Evolutionary conservation across 176 grass and related monocot genomes (phyloP), one percentile per base, ranked within the genome.

Genomic region (Eremochloa ophiuroides): DNA sequence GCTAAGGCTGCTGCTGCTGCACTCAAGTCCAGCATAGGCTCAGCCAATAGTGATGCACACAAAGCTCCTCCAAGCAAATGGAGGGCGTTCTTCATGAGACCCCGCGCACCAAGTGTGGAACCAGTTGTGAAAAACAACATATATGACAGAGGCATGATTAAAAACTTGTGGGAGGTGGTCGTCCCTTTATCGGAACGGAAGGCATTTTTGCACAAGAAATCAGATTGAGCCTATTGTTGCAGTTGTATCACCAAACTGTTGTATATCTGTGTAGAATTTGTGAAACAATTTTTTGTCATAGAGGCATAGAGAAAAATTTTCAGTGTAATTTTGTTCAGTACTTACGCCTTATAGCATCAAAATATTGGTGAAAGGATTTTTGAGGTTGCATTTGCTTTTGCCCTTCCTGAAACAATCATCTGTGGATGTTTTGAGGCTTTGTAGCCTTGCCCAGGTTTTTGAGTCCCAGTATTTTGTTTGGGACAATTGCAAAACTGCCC

Each of bases 111-210:
- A 23, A 74, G 65, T 7, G 87, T 85, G 48, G 96, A 93, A 71
- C 70, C 48, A 47, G 65, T 95, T 56, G 77, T 86, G 47, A 93
- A 84, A 63, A 95, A 91, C 74, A 99, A 99, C 68, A 76, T 95
- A 88, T 95, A 99, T 55, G 84, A 93, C 82, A 82, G 68, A 75
- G 93, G 93, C 56, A 76, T 81, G 69, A 82, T 89, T 41, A 83
- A 80, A 86, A 99, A 99, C 80, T 23, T 99, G 61, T 91, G 83
- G 1, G 92, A 99, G 73, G 92, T 99, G 53, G 69, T 99, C 9
- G 78, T 91, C 16, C 96, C 96, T 77, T 86, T 95, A 11, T 99
- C 96, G 0, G 88, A 99, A 44, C 78, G 91, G 48, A 75, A 60
- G 34, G 86, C 91, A 26, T 95, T 94, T 84, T 83, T 60, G 47